Conservation (phyloP, 192 early-diverging fungal species). For the Mortierella hygrophila region DNA sequence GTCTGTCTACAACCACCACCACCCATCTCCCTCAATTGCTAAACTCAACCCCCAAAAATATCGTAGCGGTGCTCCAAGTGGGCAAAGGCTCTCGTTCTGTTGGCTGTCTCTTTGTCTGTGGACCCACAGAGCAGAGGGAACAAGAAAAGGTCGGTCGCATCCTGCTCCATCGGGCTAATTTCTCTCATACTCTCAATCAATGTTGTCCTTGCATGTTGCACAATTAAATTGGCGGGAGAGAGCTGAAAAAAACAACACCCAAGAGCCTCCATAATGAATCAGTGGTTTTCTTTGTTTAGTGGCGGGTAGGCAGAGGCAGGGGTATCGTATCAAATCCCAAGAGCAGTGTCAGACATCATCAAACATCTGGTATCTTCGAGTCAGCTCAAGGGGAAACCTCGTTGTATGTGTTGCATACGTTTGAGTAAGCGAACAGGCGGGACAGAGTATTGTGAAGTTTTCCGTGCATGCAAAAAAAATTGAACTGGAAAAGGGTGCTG, state of each 20-base stretch:
- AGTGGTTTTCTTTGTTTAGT: neutral
- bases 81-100: constrained; percentile 5
- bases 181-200: neutral
- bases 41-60: neutral
- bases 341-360: neutral
- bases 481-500: no score
- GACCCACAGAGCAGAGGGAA: neutral
- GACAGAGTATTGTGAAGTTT: no score
- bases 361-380: neutral
- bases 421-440: neutral
- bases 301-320: neutral
- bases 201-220: neutral
- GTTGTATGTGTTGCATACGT: neutral
- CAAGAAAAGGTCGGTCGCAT: neutral
- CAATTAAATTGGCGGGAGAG: constrained; percentile 9
- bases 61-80: neutral
- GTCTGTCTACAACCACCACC: neutral
- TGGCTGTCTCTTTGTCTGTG: neutral
- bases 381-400: neutral
- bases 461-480: no score
- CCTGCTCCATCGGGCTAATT: constrained; percentile 6
- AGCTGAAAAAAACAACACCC: neutral
- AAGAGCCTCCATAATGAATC: neutral
- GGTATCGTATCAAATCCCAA: neutral
- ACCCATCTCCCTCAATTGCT: neutral